These are phyloP conservation scores for Neckera pumila DNA, from an alignment of 225 moss, liverwort and hornwort genomes.

Conservation along the genomic window DNA sequence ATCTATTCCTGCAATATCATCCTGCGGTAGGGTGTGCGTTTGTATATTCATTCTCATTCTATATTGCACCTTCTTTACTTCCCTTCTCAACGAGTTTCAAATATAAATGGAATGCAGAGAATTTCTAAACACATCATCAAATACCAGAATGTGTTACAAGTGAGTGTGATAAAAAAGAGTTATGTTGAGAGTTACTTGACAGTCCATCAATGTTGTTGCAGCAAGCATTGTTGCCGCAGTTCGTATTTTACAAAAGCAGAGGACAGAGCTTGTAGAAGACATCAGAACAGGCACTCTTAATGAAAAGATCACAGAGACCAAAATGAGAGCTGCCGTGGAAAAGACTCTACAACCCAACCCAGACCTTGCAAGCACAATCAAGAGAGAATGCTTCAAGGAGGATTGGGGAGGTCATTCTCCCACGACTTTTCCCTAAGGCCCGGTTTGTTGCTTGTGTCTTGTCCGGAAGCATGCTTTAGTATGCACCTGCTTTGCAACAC, in stretches of 20 bases:
- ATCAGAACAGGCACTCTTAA: constrained; percentile 52
- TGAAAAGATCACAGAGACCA: constrained; percentile 7
- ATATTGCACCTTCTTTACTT: neutral
- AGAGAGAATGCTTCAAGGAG: constrained; percentile 29
- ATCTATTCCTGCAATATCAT: neutral
- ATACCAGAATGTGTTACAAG: neutral
- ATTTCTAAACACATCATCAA: neutral
- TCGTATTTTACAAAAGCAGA: constrained; percentile 14
- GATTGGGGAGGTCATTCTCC: constrained; percentile 60
- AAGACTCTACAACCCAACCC: constrained; percentile 19
- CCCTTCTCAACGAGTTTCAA: neutral
- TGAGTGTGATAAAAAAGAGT: neutral
- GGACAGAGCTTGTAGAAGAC: constrained; percentile 58
- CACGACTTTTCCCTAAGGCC: constrained; percentile 63
- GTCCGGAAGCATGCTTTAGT: constrained; percentile 66
- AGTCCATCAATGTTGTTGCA: neutral
- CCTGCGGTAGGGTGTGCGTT: neutral
- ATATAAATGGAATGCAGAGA: neutral
- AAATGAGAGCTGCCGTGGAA: constrained; percentile 24
- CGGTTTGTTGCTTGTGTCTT: constrained; percentile 31
- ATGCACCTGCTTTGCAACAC: constrained; percentile 40
- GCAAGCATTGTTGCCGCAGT: constrained; percentile 19
- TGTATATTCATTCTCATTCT: neutral
- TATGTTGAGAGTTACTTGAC: neutral
- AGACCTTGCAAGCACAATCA: constrained; percentile 19